Evolutionary conservation across 2,329 filamentous ascomycete species (phyloP).

Genomic region (Elsinoe arachidis): DNA sequence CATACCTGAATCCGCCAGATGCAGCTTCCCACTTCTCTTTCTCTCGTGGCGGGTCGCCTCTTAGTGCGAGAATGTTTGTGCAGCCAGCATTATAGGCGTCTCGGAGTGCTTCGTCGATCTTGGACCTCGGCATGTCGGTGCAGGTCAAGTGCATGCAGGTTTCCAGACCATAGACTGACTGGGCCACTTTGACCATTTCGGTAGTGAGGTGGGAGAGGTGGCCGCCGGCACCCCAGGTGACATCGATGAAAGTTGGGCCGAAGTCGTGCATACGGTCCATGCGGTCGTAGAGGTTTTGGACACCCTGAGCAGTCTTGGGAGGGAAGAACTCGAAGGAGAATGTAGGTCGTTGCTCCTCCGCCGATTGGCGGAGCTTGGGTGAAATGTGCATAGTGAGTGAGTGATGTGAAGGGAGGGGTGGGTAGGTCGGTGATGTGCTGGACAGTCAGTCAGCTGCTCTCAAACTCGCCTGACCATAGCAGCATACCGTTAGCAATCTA

Average conservation of each 20-base stretch:
- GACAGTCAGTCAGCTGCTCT: background rate
- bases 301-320: conserved; percentile 92
- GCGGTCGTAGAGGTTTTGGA: conserved; percentile 97
- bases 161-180: conserved; percentile 90
- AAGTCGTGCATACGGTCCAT: conserved; percentile 98
- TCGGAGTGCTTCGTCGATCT: conserved; percentile 79
- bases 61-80: conserved; percentile 90
- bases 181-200: conserved; percentile 95
- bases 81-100: conserved; percentile 91
- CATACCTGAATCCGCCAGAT: conserved; percentile 82
- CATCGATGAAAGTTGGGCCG: conserved; percentile 91
- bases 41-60: conserved; percentile 88
- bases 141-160: conserved; percentile 99
- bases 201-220: conserved; percentile 84
- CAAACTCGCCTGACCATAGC: background rate
- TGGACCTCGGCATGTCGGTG: conserved; percentile 91
- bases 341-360: conserved; percentile 69
- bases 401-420: background rate
- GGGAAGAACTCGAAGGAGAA: conserved; percentile 99
- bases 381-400: conserved; percentile 78
- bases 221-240: conserved; percentile 96
- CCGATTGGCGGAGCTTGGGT: conserved; percentile 76
- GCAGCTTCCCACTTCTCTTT: conserved; percentile 87
- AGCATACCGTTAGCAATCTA: background rate
- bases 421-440: background rate